Conservation (phyloP, 768 basidiomycete species). For the Vararia minispora region DNA sequence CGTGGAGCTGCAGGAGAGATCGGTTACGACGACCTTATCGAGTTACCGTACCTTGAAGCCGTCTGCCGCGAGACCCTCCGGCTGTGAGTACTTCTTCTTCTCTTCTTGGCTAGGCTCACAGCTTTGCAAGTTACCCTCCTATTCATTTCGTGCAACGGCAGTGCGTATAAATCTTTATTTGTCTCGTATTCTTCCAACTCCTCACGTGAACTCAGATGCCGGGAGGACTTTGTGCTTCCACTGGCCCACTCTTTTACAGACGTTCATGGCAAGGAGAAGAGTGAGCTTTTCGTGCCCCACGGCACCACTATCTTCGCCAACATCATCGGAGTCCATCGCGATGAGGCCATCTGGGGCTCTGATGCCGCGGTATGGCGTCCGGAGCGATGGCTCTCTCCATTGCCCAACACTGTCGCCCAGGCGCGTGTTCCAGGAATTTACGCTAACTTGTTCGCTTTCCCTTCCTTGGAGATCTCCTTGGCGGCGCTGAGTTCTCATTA, state of each 20-base stretch:
- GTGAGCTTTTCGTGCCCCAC: not conserved
- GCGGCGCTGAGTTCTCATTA: not conserved
- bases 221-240: too few relatives aligned
- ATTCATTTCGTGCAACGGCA: too few relatives aligned
- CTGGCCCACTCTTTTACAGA: too few relatives aligned
- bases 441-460: conserved; percentile 1
- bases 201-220: too few relatives aligned
- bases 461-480: not conserved
- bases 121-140: too few relatives aligned
- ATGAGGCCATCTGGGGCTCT: not conserved
- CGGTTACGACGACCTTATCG: conserved; percentile 16
- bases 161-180: too few relatives aligned
- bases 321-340: not conserved
- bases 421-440: conserved; percentile 4
- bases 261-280: too few relatives aligned
- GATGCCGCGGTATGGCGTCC: conserved; percentile 1
- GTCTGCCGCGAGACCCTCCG: conserved; percentile 17
- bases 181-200: too few relatives aligned
- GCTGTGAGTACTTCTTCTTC: conserved; percentile 11
- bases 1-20: conserved; percentile 11
- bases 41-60: conserved; percentile 20
- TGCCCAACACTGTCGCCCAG: conserved; percentile 1
- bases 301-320: not conserved
- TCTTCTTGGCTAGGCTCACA: too few relatives aligned
- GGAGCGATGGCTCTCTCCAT: not conserved